These are phyloP conservation scores for Arthrobotrys sinensis DNA, from an alignment of 2,329 filamentous ascomycete genomes.

Conservation along the genomic window DNA sequence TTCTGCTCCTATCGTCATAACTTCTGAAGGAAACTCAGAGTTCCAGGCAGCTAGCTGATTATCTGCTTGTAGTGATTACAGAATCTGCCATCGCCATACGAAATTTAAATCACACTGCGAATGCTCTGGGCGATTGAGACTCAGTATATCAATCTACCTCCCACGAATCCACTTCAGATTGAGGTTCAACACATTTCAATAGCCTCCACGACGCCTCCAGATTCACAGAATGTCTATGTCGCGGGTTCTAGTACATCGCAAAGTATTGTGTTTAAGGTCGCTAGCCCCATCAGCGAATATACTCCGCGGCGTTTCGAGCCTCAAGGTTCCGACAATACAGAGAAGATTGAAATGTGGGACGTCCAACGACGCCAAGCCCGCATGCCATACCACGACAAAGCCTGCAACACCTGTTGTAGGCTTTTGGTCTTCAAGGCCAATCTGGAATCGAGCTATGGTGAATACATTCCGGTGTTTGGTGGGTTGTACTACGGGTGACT, in stretches of 20 bases:
- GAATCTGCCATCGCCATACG: no score
- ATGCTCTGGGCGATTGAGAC: no score
- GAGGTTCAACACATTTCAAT: no score
- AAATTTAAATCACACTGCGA: no score
- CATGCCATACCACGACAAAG: not conserved
- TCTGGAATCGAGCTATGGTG: slow-evolving; percentile 72
- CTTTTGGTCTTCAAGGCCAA: slow-evolving; percentile 35
- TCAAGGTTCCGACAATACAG: not conserved
- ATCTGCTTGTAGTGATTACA: no score
- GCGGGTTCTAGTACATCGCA: not conserved
- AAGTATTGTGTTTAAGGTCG: not conserved
- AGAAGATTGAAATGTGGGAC: not conserved
- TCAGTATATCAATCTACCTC: no score
- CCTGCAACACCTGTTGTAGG: not conserved
- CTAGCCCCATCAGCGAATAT: not conserved
- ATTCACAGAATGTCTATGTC: not conserved
- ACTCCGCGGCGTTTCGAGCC: not conserved
- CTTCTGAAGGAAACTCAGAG: no score
- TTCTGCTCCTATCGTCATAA: not conserved
- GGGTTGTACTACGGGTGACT: slow-evolving; percentile 74
- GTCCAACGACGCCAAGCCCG: not conserved
- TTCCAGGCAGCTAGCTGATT: no score
- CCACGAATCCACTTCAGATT: no score
- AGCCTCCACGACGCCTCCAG: not conserved
- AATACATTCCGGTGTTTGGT: slow-evolving; percentile 74